Conservation (phyloP, 306 rosid genomes). For the Malus asiatica region DNA sequence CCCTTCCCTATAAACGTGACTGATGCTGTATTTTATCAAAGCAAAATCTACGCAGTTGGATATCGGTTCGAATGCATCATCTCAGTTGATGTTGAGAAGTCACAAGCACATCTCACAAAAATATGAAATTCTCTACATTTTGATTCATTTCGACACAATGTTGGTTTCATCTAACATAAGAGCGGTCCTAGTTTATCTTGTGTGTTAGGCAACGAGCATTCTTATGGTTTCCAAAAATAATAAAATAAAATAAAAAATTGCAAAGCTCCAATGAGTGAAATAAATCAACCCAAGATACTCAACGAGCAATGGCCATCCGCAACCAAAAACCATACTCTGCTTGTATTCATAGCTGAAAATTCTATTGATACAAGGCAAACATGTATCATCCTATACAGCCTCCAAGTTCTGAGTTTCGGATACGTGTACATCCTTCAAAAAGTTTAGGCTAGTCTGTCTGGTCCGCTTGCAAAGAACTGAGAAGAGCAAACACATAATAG, state of each 20-base stretch:
- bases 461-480: slow-evolving; percentile 47
- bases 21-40: neutral
- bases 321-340: neutral
- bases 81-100: neutral
- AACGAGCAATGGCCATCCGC: neutral
- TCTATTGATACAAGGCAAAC: neutral
- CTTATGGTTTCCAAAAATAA: too few species aligned
- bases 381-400: slow-evolving; percentile 20
- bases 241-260: neutral
- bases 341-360: neutral
- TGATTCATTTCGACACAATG: too few species aligned
- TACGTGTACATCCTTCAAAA: slow-evolving; percentile 27
- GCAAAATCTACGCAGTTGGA: neutral
- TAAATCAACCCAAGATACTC: neutral
- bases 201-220: too few species aligned
- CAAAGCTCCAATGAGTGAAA: neutral
- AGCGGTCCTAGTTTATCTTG: too few species aligned
- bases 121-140: too few species aligned
- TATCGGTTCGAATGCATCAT: neutral
- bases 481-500: neutral
- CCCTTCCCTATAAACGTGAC: neutral
- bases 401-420: slow-evolving; percentile 42
- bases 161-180: too few species aligned
- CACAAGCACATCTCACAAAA: too few species aligned
- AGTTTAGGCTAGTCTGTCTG: slow-evolving; percentile 52